Evolutionary conservation across 164 flowering plant genomes (phyloP).

Genomic region (Echeveria elegans): DNA sequence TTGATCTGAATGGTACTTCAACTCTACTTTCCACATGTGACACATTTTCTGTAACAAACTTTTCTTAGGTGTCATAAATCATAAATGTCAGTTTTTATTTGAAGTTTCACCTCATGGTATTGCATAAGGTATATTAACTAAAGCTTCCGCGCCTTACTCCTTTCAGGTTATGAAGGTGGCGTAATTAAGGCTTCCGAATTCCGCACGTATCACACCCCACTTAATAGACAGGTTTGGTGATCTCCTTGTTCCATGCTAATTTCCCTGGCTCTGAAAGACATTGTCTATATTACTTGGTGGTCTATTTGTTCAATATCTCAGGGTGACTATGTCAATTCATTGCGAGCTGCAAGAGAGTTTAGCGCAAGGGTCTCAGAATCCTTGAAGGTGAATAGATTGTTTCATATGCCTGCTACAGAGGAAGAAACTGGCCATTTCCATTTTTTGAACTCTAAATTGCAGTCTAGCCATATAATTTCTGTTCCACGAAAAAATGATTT

Average conservation of each 20-base stretch:
- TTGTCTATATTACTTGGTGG: background rate
- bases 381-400: slow-evolving; percentile 37
- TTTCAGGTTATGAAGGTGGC: slow-evolving; percentile 70
- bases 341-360: slow-evolving; percentile 89
- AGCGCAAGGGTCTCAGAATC: slow-evolving; percentile 65
- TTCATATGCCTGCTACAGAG: background rate
- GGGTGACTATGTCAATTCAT: slow-evolving; percentile 80
- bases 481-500: background rate
- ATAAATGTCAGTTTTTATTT: background rate
- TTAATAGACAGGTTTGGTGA: slow-evolving; percentile 71
- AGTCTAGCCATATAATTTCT: too few species aligned
- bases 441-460: too few species aligned
- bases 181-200: slow-evolving; percentile 72
- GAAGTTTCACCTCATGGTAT: background rate
- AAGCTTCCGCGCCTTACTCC: background rate
- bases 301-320: slow-evolving; percentile 19
- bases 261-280: slow-evolving; percentile 1
- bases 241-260: background rate
- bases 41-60: background rate
- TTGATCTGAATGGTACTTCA: slow-evolving; percentile 75
- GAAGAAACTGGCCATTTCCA: background rate
- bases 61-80: background rate
- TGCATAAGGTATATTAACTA: background rate
- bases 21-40: background rate
- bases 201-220: slow-evolving; percentile 97